phyloP scores from a whole-genome alignment of 352 stramenopile species.

The Phytophthora brassicae region DNA sequence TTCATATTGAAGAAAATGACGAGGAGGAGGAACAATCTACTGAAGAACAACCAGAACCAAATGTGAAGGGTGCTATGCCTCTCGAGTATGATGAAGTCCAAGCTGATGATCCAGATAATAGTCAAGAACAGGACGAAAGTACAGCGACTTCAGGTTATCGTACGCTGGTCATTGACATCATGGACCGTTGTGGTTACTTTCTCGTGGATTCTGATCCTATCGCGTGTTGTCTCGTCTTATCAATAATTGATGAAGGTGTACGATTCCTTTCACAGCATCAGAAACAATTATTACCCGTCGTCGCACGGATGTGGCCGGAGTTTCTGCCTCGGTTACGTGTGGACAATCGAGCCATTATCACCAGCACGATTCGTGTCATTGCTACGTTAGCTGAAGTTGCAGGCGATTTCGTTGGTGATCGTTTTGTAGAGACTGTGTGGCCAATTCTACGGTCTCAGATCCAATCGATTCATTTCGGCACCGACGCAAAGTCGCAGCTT shows the following conservation, averaged over 20 bases:
- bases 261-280: slow-evolving; percentile 40
- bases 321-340: slow-evolving; percentile 60
- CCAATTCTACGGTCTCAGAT: slow-evolving; percentile 53
- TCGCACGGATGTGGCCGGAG: slow-evolving; percentile 76
- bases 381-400: slow-evolving; percentile 51
- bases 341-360: slow-evolving; percentile 65
- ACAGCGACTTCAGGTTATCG: slow-evolving; percentile 37
- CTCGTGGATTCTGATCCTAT: slow-evolving; percentile 66
- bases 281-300: slow-evolving; percentile 69
- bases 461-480: slow-evolving; percentile 31
- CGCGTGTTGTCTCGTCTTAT: slow-evolving; percentile 73
- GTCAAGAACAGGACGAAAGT: slow-evolving; percentile 25
- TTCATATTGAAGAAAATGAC: slow-evolving; percentile 20
- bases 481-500: slow-evolving; percentile 37
- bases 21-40: slow-evolving; percentile 15
- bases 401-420: slow-evolving; percentile 78
- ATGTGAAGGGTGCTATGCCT: slow-evolving; percentile 68
- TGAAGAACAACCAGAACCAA: slow-evolving; percentile 18
- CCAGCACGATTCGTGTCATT: slow-evolving; percentile 52
- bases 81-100: slow-evolving; percentile 56
- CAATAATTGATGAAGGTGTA: slow-evolving; percentile 67
- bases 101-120: slow-evolving; percentile 24
- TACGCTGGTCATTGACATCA: slow-evolving; percentile 64
- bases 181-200: slow-evolving; percentile 81
- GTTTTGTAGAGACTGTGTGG: slow-evolving; percentile 84